A percentile compares a stretch with the other conserved stretches of the same genome.
Evolutionary conservation across 768 basidiomycete genomes (phyloP).

Genomic region (Psilocybe cyanescens): DNA sequence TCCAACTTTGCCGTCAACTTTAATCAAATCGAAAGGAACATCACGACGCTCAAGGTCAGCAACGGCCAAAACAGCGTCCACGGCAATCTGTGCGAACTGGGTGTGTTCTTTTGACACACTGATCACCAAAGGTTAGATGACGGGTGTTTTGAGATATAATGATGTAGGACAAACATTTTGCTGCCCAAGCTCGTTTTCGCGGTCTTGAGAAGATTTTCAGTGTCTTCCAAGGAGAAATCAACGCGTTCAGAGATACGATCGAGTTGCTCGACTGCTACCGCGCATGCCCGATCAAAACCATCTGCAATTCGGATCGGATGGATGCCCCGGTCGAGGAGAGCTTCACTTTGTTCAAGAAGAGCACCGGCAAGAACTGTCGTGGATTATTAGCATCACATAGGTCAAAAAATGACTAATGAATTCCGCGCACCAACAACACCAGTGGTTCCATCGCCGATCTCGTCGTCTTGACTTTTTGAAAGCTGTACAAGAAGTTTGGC

Average conservation of each 20-base stretch:
- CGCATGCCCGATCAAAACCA: slow-evolving; percentile 95
- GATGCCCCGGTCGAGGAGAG: slow-evolving; percentile 97
- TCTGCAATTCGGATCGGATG: slow-evolving; percentile 99
- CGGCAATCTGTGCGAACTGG: slow-evolving; percentile 97
- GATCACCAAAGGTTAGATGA: slow-evolving; percentile 12
- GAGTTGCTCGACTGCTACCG: slow-evolving; percentile 87
- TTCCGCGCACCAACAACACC: slow-evolving; percentile 90
- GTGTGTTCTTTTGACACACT: slow-evolving; percentile 97
- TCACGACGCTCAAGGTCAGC: slow-evolving; percentile 95
- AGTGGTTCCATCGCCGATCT: slow-evolving; percentile 99
- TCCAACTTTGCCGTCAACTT: slow-evolving; percentile 98
- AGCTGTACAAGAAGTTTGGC: slow-evolving; percentile 97
- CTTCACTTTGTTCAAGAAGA: slow-evolving; percentile 91
- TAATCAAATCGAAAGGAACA: slow-evolving; percentile 97
- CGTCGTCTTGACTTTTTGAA: slow-evolving; percentile 98
- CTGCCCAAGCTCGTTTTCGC: slow-evolving; percentile 96
- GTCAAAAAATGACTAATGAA: not conserved
- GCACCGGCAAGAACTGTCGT: slow-evolving; percentile 92
- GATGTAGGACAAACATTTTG: slow-evolving; percentile 79
- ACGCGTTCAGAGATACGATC: slow-evolving; percentile 91
- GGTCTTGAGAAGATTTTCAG: slow-evolving; percentile 88
- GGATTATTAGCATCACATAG: slow-evolving; percentile 5
- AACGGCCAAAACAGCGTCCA: slow-evolving; percentile 94
- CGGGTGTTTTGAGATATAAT: slow-evolving; percentile 1
- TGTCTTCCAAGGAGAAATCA: slow-evolving; percentile 81